phyloP scores from a whole-genome alignment of 345 rosid genomes.

The Camelina laxa region DNA sequence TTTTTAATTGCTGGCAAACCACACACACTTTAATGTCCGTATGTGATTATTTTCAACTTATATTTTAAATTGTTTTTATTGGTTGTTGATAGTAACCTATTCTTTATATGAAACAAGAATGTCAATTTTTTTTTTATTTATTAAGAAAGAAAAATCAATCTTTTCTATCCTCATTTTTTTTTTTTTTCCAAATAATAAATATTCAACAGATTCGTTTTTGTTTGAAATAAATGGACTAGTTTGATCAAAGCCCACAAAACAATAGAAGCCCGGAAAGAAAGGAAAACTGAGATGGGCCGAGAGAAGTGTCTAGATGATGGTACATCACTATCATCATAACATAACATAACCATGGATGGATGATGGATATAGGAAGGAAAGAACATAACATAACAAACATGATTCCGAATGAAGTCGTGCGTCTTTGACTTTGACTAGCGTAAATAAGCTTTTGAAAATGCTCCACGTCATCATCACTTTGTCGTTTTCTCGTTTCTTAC shows the following conservation, averaged over 20 bases:
- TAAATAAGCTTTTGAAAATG: slow-evolving; percentile 17
- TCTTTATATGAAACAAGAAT: too few relatives aligned
- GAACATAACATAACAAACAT: slow-evolving; percentile 16
- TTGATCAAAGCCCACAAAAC: not conserved
- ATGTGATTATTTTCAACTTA: not conserved
- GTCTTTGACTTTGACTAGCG: slow-evolving; percentile 46
- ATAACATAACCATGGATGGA: slow-evolving; percentile 24
- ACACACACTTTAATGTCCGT: not conserved
- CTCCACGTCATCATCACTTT: slow-evolving; percentile 43
- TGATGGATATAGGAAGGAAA: not conserved
- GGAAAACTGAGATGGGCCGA: slow-evolving; percentile 8
- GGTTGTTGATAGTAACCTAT: too few relatives aligned
- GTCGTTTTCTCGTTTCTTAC: slow-evolving; percentile 30
- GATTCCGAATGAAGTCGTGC: slow-evolving; percentile 37
- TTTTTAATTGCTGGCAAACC: not conserved
- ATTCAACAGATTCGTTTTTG: too few relatives aligned
- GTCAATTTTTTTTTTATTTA: too few relatives aligned
- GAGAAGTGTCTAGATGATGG: slow-evolving; percentile 16
- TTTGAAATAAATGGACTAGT: too few relatives aligned
- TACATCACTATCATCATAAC: not conserved
- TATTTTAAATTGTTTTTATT: not conserved
- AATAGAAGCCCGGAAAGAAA: not conserved
- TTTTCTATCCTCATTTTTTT: too few relatives aligned
- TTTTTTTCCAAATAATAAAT: too few relatives aligned
- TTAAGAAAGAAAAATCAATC: too few relatives aligned